These are phyloP conservation scores for Pouteria glomerata DNA, from an alignment of 148 eudicot genomes.

Conservation along the genomic window DNA sequence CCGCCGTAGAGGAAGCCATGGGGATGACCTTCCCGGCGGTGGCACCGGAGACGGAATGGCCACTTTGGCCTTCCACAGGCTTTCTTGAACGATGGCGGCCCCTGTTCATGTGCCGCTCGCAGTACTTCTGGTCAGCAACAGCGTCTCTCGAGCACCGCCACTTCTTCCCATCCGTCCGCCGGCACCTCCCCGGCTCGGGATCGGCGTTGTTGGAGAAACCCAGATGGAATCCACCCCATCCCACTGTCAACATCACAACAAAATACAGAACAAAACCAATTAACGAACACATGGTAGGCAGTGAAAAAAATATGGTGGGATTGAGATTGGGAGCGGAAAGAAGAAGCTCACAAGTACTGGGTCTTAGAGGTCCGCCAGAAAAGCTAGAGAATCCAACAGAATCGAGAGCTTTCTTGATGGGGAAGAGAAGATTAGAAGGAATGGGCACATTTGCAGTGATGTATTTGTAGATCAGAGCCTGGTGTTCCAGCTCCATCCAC, in stretches of 20 bases:
- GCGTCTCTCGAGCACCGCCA: conserved; percentile 69
- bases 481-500: conserved; percentile 70
- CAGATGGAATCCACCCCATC: conserved; percentile 52
- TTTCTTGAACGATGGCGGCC: conserved; percentile 99
- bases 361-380: conserved; percentile 30
- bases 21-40: conserved; percentile 15
- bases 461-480: conserved; percentile 68
- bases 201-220: conserved; percentile 49
- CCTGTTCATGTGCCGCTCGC: conserved; percentile 64
- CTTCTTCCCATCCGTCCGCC: conserved; percentile 64
- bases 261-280: background rate
- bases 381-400: conserved; percentile 43
- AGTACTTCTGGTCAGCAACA: conserved; percentile 53
- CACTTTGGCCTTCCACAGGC: conserved; percentile 84
- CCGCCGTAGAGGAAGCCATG: conserved; percentile 14
- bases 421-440: conserved; percentile 52
- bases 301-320: too few species aligned
- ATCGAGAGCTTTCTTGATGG: conserved; percentile 62
- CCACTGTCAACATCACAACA: conserved; percentile 25
- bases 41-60: conserved; percentile 45
- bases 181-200: conserved; percentile 72
- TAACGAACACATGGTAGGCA: background rate
- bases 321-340: too few species aligned
- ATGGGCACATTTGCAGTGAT: conserved; percentile 50
- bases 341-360: conserved; percentile 33